phyloP scores from a whole-genome alignment of 2,329 filamentous ascomycete genomes.

The Xylaria multiplex region DNA sequence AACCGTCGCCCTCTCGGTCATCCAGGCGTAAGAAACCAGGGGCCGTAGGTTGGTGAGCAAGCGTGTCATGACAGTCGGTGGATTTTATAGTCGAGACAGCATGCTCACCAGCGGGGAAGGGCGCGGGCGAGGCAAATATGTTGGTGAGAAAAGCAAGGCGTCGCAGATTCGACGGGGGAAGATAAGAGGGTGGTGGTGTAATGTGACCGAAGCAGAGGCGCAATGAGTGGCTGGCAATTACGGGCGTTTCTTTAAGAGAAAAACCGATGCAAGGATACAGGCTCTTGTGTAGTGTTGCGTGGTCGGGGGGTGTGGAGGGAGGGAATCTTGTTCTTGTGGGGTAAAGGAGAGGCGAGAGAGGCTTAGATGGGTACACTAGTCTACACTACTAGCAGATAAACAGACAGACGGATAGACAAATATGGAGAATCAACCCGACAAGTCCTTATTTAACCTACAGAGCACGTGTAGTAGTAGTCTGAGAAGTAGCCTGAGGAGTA shows the following conservation, averaged over 20 bases:
- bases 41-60: conserved; percentile 41
- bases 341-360: conserved; percentile 20
- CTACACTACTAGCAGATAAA: too few species aligned
- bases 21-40: conserved; percentile 46
- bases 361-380: neutral
- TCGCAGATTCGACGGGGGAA: conserved; percentile 20
- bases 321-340: conserved; percentile 24
- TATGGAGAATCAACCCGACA: too few species aligned
- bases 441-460: too few species aligned
- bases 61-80: conserved; percentile 46
- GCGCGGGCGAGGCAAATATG: conserved; percentile 24
- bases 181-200: conserved; percentile 24
- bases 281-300: conserved; percentile 31
- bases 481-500: too few species aligned
- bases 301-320: conserved; percentile 9
- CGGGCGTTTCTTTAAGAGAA: conserved; percentile 28
- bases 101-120: conserved; percentile 33
- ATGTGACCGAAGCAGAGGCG: conserved; percentile 21
- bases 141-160: conserved; percentile 19
- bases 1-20: conserved; percentile 41
- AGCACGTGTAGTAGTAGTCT: too few species aligned
- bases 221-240: conserved; percentile 24
- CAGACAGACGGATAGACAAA: too few species aligned
- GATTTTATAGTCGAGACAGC: conserved; percentile 26
- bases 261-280: conserved; percentile 29